Evolutionary conservation across 2,329 filamentous ascomycete species (phyloP).

Genomic region (Trichoderma asperellum): DNA sequence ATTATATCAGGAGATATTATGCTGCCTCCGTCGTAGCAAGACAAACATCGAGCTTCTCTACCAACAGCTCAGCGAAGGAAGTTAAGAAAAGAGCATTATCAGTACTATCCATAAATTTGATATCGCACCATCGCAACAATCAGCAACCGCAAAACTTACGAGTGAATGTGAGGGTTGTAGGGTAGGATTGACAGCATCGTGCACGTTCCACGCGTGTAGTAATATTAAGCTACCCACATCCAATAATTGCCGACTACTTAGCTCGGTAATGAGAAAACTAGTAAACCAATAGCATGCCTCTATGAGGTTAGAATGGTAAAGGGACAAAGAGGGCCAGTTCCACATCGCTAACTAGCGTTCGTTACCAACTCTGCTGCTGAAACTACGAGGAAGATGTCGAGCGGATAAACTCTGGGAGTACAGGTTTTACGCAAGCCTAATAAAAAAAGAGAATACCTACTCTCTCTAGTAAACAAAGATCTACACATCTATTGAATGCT

Average conservation of each 20-base stretch:
- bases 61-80: neutral
- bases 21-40: neutral
- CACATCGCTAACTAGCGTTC: neutral
- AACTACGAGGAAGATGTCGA: neutral
- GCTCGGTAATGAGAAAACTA: neutral
- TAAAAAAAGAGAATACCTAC: no score
- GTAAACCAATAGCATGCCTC: neutral
- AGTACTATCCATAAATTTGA: neutral
- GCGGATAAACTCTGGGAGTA: neutral
- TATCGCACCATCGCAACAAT: neutral
- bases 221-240: neutral
- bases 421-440: neutral
- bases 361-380: neutral
- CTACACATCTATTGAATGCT: no score
- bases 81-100: neutral
- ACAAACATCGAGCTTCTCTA: neutral
- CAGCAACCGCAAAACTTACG: neutral
- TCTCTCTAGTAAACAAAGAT: no score
- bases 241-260: neutral
- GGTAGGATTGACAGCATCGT: neutral
- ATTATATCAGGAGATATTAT: no score
- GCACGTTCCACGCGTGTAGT: neutral
- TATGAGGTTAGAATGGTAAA: neutral
- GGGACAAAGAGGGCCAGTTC: neutral
- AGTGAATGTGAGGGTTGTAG: neutral